phyloP scores from a whole-genome alignment of 169 alveolate genomes.

The Cryptosporidium ubiquitum region DNA sequence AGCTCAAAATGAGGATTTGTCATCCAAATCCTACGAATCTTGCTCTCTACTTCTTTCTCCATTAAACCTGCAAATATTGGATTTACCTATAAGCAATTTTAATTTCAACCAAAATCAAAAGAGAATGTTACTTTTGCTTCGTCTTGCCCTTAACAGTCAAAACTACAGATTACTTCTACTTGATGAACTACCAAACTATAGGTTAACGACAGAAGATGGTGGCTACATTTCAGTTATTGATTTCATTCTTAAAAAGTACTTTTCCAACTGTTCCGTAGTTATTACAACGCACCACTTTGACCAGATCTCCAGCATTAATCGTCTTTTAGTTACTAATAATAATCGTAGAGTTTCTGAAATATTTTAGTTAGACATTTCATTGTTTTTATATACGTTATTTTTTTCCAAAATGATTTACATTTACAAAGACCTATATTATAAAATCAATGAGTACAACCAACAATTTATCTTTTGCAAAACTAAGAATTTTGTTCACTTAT shows the following conservation, averaged over 20 bases:
- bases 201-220: background rate
- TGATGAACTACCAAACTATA: slow-evolving; percentile 34
- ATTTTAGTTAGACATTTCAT: background rate
- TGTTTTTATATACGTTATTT: background rate
- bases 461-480: too few species aligned
- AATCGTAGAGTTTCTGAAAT: background rate
- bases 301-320: slow-evolving; percentile 16
- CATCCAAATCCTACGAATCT: background rate
- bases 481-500: too few species aligned
- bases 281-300: slow-evolving; percentile 60
- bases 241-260: slow-evolving; percentile 34
- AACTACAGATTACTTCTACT: slow-evolving; percentile 18
- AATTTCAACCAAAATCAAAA: background rate
- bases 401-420: background rate
- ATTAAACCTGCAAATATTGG: background rate
- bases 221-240: slow-evolving; percentile 17
- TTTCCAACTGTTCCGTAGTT: slow-evolving; percentile 29
- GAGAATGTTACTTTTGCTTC: slow-evolving; percentile 27
- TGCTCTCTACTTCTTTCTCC: background rate
- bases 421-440: background rate
- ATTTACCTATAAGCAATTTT: background rate
- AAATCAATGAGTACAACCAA: background rate
- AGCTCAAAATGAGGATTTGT: background rate
- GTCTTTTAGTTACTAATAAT: slow-evolving; percentile 6
- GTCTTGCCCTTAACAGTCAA: slow-evolving; percentile 13